phyloP scores from a whole-genome alignment of 495 filamentous ascomycete genomes.

The Penicillium tannophilum region DNA sequence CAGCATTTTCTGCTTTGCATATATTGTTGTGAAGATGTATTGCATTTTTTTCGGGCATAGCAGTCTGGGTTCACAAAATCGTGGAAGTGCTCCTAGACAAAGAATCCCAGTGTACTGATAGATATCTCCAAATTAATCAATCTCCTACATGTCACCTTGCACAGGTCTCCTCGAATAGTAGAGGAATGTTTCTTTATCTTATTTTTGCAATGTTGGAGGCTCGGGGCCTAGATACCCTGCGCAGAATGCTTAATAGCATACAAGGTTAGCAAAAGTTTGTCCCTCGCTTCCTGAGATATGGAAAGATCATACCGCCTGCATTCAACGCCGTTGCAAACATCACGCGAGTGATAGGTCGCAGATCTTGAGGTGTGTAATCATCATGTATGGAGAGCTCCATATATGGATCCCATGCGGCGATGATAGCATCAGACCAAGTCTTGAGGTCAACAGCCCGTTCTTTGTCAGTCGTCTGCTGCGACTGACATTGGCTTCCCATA shows the following conservation, averaged over 20 bases:
- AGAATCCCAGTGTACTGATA: neutral
- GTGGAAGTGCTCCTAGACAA: neutral
- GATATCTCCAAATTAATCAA: conserved; percentile 2
- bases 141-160: neutral
- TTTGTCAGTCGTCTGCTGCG: conserved; percentile 39
- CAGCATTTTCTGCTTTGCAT: neutral
- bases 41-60: neutral
- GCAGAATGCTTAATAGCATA: conserved; percentile 34
- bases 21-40: neutral
- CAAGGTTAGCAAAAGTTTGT: neutral
- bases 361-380: conserved; percentile 45
- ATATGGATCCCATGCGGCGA: conserved; percentile 56
- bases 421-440: conserved; percentile 44
- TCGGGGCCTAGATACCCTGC: conserved; percentile 43
- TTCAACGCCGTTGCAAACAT: conserved; percentile 69
- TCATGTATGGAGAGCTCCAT: conserved; percentile 37
- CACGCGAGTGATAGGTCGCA: conserved; percentile 61
- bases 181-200: neutral
- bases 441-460: conserved; percentile 44
- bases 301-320: conserved; percentile 56
- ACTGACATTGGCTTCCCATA: conserved; percentile 58
- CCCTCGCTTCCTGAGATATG: neutral
- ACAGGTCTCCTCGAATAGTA: neutral
- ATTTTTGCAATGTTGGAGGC: conserved; percentile 14
- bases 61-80: neutral